Base-by-base conservation (phyloP, 2,329 filamentous ascomycete species). In the Xylariaceae sp. region DNA sequence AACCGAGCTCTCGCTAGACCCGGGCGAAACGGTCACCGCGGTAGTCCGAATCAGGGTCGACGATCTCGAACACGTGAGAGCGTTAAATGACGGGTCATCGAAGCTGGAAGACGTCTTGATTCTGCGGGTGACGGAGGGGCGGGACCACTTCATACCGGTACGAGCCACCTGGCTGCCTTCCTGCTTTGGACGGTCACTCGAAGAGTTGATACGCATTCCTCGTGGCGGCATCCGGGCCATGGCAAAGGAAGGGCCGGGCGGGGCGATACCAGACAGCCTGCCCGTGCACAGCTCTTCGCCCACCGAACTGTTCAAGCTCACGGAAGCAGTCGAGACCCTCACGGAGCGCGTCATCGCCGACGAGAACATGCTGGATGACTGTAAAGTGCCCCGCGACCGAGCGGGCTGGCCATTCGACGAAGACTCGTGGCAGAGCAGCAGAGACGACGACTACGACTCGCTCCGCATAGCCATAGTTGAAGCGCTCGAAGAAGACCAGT, bases 141-240 rank as follows among this genome's bases (percentile, higher is more conserved):
- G 88, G 30, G 92, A 98, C 49, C 84, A 96, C 53, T 98, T 98
- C 53, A 76, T 98, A 24, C 82, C 88, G 0, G 68, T 94, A 1
- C 78, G 75, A 16, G 92, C 75, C 0, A 65, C 62, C 1, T 98
- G 92, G 90, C 64, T 81, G 3, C 83, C 83, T 7, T 87, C 86
- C 0, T 84, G 80, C 47, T 84, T 96, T 31, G 86, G 85, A 0
- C 78, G 86, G 23, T 89, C 84, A 0, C 72, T 98, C n/a, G 82
- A 89, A 39, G 89, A 94, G 50, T 70, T 98, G 7, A 86, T 93
- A 31, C 77, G 81, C 13, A 77, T 95, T 4, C 89, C 92, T 0
- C 79, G 73, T 9, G 87, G 89, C 4, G 82, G 92, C 5, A 83
- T 83, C 37, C 67, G 87, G 14, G 62, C 56, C 6, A 69, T 79